phyloP scores from a whole-genome alignment of 768 basidiomycete genomes.

The Xerocomus potaroensis region DNA sequence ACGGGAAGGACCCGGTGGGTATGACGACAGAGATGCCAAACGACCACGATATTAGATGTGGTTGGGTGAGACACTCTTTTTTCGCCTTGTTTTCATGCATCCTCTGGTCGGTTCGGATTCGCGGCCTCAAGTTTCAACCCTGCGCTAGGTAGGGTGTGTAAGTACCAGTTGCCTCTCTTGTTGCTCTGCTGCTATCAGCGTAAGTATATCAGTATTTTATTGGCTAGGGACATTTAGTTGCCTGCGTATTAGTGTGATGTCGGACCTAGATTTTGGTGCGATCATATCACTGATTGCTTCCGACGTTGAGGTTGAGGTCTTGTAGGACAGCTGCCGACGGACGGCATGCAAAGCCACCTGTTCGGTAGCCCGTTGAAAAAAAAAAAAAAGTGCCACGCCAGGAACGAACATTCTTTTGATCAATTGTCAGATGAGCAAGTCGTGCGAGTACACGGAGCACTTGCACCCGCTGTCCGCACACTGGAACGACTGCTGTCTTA shows the following conservation, averaged over 20 bases:
- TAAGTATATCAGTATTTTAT: slow-evolving; percentile 34
- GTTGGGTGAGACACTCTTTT: slow-evolving; percentile 33
- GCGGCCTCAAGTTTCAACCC: slow-evolving; percentile 22
- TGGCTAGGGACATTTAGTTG: not conserved
- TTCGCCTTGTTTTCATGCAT: slow-evolving; percentile 22
- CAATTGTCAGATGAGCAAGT: not conserved
- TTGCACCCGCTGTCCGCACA: not conserved
- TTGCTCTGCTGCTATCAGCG: slow-evolving; percentile 27
- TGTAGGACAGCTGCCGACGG: too few relatives aligned
- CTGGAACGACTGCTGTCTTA: not conserved
- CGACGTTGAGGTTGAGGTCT: too few relatives aligned
- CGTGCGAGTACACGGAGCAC: too few relatives aligned
- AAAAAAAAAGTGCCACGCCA: slow-evolving; percentile 21
- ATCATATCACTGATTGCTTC: not conserved
- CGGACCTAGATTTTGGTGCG: slow-evolving; percentile 8
- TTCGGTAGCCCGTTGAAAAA: slow-evolving; percentile 13
- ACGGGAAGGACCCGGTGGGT: slow-evolving; percentile 69
- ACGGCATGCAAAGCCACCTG: too few relatives aligned
- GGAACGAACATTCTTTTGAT: slow-evolving; percentile 8
- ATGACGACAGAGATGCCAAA: slow-evolving; percentile 78
- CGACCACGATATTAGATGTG: slow-evolving; percentile 71
- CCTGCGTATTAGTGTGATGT: slow-evolving; percentile 5
- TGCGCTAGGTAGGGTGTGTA: slow-evolving; percentile 34
- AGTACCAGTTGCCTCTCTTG: slow-evolving; percentile 28
- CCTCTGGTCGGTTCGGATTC: slow-evolving; percentile 21